Evolutionary conservation across 306 rosid genomes (phyloP).

Genomic region (Parietaria judaica): DNA sequence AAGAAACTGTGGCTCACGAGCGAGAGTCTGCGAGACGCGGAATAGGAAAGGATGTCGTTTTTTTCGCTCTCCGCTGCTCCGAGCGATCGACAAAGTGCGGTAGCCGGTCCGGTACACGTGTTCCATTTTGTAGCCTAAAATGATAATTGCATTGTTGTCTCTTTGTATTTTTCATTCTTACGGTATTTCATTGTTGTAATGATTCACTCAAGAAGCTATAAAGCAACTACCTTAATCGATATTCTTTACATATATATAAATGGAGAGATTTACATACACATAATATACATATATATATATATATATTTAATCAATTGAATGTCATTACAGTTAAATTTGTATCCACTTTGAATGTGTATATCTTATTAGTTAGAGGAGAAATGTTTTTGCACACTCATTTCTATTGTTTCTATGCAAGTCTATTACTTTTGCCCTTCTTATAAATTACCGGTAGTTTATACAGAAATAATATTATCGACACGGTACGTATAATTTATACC

Average conservation of each 20-base stretch:
- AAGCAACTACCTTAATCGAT: slow-evolving; percentile 27
- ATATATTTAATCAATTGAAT: too few species aligned
- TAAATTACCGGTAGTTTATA: too few species aligned
- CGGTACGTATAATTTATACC: too few species aligned
- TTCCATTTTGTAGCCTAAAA: slow-evolving; percentile 42
- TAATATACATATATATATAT: too few species aligned
- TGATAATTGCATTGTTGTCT: slow-evolving; percentile 14
- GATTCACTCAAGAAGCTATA: slow-evolving; percentile 29
- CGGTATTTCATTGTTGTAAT: slow-evolving; percentile 10
- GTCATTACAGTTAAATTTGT: too few species aligned
- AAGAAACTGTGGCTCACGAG: slow-evolving; percentile 85
- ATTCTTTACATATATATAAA: slow-evolving; percentile 14
- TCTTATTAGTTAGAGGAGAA: too few species aligned
- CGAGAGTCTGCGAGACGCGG: slow-evolving; percentile 52
- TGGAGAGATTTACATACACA: too few species aligned
- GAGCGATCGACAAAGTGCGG: slow-evolving; percentile 37
- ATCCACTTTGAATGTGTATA: too few species aligned
- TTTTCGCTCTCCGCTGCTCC: slow-evolving; percentile 27
- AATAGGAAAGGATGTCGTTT: slow-evolving; percentile 30
- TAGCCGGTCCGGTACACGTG: slow-evolving; percentile 26
- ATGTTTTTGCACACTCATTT: too few species aligned
- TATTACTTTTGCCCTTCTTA: too few species aligned
- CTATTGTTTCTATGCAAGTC: too few species aligned
- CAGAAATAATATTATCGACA: too few species aligned
- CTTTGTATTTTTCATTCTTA: slow-evolving; percentile 12